Base-by-base conservation (phyloP, 2,329 filamentous ascomycete species). In the Curvularia eragrostidis region DNA sequence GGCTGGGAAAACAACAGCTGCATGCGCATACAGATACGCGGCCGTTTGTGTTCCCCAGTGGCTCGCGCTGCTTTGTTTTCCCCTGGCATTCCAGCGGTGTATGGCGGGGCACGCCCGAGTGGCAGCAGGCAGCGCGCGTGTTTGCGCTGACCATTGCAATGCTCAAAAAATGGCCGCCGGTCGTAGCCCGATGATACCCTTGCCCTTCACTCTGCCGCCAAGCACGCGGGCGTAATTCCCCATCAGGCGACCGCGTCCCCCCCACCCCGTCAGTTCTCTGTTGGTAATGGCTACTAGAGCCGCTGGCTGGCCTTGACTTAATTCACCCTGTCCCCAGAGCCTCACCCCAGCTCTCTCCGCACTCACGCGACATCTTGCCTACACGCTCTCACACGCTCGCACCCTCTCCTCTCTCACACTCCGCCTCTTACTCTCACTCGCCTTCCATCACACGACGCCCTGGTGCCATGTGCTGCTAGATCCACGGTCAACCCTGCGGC, bases 391-490 rank as follows among this genome's bases (percentile, higher is more conserved):
- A 12, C 19, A 24, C n/a, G 18, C 18, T 41, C 6, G 4, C 26
- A 46, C 13, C 26, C 18, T 18, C 18, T 9, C 8, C 15, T 15
- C 43, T 21, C 9, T 21, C 24, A 15, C 32, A 10, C 7, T 18
- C 23, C 4, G 10, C 30, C 30, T 32, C 28, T 30, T 7, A 9
- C 30, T 15, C 3, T 23, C 15, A 9, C 32, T 38, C 23, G 43
- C 28, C 36, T 26, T 30, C 38, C 38, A 41, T 48, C 26, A 54
- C 48, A 32, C 34, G 28, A 26, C 44, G 3, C 23, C n/a, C 38
- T 47, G 12, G 23, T 42, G 63, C 63, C 10, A 71, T 69, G 68
- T 61, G 57, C 63, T 54, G 67, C 59, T 62, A 56, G 63, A 48
- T 62, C 53, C 49, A 67, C 59, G 54, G 41, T 44, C 56, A 50